Evolutionary conservation across 768 basidiomycete genomes (phyloP).

Genomic region (Austroboletus eburneus): DNA sequence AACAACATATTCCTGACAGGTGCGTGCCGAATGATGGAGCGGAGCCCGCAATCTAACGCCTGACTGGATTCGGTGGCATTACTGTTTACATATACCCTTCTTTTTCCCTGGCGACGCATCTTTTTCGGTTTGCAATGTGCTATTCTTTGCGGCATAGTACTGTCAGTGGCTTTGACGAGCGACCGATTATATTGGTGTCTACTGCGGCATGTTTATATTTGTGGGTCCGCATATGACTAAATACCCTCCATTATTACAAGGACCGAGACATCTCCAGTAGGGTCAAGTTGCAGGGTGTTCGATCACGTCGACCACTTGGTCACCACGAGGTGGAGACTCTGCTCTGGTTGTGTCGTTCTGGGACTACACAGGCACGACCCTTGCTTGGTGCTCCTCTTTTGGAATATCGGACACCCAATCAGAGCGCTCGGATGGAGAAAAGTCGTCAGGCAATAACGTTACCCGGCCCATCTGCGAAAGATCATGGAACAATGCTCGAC

Average conservation of each 20-base stretch:
- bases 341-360: not conserved
- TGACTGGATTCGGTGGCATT: conserved; percentile 2
- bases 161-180: conserved; percentile 8
- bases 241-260: not conserved
- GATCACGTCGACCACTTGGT: too few relatives aligned
- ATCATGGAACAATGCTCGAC: too few relatives aligned
- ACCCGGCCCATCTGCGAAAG: too few relatives aligned
- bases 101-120: conserved; percentile 8
- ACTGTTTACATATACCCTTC: not conserved
- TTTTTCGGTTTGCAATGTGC: conserved; percentile 4
- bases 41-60: conserved; percentile 3
- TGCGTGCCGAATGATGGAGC: conserved; percentile 2
- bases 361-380: conserved; percentile 3
- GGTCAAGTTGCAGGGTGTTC: too few relatives aligned
- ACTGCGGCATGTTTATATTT: conserved; percentile 2
- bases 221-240: not conserved
- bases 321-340: conserved; percentile 2
- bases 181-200: conserved; percentile 1
- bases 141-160: conserved; percentile 7
- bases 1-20: conserved; percentile 8
- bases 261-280: not conserved
- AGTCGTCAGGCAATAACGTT: conserved; percentile 20
- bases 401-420: conserved; percentile 3
- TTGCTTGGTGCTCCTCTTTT: conserved; percentile 9
- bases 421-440: conserved; percentile 8